Percentiles rank a stretch among this genome's conserved stretches.
These are phyloP conservation scores for Monosporascus cannonballus DNA, from an alignment of 2,329 filamentous ascomycete genomes.

Conservation along the genomic window DNA sequence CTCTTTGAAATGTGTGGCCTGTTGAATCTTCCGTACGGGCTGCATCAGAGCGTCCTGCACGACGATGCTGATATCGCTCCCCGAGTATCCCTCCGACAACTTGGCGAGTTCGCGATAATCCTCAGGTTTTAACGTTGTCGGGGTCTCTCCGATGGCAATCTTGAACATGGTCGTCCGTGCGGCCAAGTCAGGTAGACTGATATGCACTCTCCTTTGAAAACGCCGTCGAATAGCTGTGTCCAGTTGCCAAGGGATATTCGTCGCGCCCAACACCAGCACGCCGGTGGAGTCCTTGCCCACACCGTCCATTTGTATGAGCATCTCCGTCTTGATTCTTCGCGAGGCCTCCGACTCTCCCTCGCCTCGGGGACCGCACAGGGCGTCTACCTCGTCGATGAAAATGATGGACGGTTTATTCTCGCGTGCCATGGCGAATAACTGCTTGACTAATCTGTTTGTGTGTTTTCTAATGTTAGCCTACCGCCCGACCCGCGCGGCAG, in stretches of 20 bases:
- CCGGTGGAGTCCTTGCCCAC: constrained; percentile 93
- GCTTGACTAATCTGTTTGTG: constrained; percentile 72
- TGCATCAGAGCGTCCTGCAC: constrained; percentile 98
- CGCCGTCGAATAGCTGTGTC: constrained; percentile 92
- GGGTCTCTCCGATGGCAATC: constrained; percentile 86
- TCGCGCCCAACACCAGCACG: constrained; percentile 90
- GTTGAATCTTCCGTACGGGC: constrained; percentile 92
- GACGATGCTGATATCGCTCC: constrained; percentile 90
- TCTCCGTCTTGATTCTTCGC: constrained; percentile 94
- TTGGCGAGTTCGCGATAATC: constrained; percentile 78
- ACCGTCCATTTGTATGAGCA: constrained; percentile 98
- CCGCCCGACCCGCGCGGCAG: neutral
- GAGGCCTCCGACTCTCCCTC: constrained; percentile 98
- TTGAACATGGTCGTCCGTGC: constrained; percentile 94
- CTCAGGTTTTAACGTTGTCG: constrained; percentile 69
- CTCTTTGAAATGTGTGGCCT: constrained; percentile 95
- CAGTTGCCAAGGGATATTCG: constrained; percentile 98
- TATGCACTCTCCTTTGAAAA: constrained; percentile 95
- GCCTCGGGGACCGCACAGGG: constrained; percentile 82
- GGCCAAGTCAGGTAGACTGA: constrained; percentile 79
- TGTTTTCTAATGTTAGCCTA: constrained; percentile 16
- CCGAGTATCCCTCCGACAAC: constrained; percentile 88
- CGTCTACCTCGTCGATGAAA: constrained; percentile 97
- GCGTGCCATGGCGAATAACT: constrained; percentile 94
- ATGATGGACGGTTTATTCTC: constrained; percentile 98